Evolutionary conservation across 768 basidiomycete genomes (phyloP), one percentile per base, ranked within the genome.

Genomic region (Tricholoma sp.): DNA sequence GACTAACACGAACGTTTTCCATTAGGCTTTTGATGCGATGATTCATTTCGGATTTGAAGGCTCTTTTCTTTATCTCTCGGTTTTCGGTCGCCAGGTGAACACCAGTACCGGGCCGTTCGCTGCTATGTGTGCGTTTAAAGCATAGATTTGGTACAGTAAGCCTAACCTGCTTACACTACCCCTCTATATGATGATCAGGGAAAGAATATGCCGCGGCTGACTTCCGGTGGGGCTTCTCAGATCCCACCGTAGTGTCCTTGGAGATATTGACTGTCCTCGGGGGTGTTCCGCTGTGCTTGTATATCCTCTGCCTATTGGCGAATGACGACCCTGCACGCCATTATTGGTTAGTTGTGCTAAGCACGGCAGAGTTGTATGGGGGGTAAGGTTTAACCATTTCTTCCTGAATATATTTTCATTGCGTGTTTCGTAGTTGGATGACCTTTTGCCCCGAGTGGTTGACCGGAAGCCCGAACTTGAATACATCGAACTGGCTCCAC

Each of bases 391-490:
- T 27, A 35, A 50, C 24, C 43, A 27, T 14, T n/a, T 52, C 21
- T 11, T 14, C 35, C 1, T 34, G 7, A n/a, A 10, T 16, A 22
- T 27, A 22, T 21, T 43, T 35, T 21, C 41, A n/a, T 19, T 32
- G 16, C 21, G 5, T 49, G 4, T 14, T 29, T 18, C 34, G 32
- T 58, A 86, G 85, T 29, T 91, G 85, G 85, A 91, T 93, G 91
- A 93, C 90, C 2, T 93, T 93, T 72, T 86, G 84, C 65, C 91
- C 91, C 0, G 91, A 92, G 71, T 92, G 89, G 89, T 72, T 93
- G 50, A 84, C 80, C 0, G 89, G 88, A 18, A 88, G 82, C 64
- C 83, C 84, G 0, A 88, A 79, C 67, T 71, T 93, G 54, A 78
- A 88, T 64, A 89, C 82, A 0, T 86, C 85, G 7, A 89, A 90